A percentile compares a stretch with the other conserved stretches of the same genome.
These are phyloP conservation scores for Thecaphora thlaspeos DNA, from an alignment of 1,284 basidiomycete genomes.

Conservation along the genomic window DNA sequence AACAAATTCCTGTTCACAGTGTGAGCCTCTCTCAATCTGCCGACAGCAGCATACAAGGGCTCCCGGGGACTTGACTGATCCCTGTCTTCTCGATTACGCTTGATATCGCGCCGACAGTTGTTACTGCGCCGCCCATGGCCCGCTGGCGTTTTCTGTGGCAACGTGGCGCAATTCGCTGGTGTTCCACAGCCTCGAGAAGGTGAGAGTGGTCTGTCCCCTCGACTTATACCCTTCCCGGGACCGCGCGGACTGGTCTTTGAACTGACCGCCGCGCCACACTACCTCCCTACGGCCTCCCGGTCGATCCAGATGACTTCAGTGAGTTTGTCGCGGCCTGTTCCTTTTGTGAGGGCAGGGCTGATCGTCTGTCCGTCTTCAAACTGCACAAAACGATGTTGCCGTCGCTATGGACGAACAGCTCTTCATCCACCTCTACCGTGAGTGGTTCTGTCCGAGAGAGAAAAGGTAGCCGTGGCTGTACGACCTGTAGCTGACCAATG, in stretches of 20 bases:
- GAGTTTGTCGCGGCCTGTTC: too few species aligned
- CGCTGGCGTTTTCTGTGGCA: slow-evolving; percentile 85
- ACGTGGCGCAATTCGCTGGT: slow-evolving; percentile 84
- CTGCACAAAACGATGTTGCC: too few species aligned
- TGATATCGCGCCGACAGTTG: slow-evolving; percentile 9
- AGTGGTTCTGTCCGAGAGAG: slow-evolving; percentile 88
- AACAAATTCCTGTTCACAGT: slow-evolving; percentile 44
- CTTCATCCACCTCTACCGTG: slow-evolving; percentile 60
- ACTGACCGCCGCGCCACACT: slow-evolving; percentile 70
- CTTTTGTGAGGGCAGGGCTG: too few species aligned
- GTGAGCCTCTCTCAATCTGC: slow-evolving; percentile 9
- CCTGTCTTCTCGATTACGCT: not conserved
- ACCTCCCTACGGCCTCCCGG: too few species aligned
- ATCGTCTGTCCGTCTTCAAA: too few species aligned
- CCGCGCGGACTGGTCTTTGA: too few species aligned
- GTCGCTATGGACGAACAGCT: slow-evolving; percentile 29
- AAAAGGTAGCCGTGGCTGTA: too few species aligned
- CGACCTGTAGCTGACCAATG: too few species aligned
- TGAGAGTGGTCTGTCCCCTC: too few species aligned
- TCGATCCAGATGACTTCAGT: slow-evolving; percentile 78
- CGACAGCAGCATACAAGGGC: too few species aligned
- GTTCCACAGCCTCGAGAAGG: slow-evolving; percentile 82
- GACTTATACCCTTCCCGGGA: too few species aligned
- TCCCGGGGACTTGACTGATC: too few species aligned
- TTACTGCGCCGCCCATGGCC: slow-evolving; percentile 60